Percentiles rank a stretch among this genome's conserved stretches.
Evolutionary conservation across 257 asterid species (phyloP).

Genomic region (Verbascum thapsus): DNA sequence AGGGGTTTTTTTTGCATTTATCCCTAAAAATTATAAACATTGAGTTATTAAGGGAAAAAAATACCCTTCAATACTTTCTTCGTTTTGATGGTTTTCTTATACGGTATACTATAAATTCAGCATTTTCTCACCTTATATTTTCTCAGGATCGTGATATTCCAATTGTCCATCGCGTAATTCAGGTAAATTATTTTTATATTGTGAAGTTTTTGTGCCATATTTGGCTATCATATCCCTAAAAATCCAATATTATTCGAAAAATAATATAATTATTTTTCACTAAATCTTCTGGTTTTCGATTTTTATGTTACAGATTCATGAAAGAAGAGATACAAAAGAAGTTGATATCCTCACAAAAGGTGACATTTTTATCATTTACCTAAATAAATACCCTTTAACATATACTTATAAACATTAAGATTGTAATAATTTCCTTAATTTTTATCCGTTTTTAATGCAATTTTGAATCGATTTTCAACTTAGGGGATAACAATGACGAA

Average conservation of each 20-base stretch:
- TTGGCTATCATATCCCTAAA: not conserved
- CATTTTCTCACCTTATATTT: not conserved
- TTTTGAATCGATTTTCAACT: constrained; percentile 8
- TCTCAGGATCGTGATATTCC: constrained; percentile 62
- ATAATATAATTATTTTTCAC: not conserved
- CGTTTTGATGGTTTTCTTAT: too few species aligned
- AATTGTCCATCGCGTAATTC: constrained; percentile 80
- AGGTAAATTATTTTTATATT: constrained; percentile 43
- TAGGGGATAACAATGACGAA: constrained; percentile 57
- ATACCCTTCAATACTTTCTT: too few species aligned
- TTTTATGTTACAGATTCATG: constrained; percentile 55
- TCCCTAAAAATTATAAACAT: too few species aligned
- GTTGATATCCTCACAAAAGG: constrained; percentile 81
- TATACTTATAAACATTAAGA: not conserved
- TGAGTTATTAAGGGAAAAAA: too few species aligned
- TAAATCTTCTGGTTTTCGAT: constrained; percentile 3
- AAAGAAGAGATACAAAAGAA: constrained; percentile 58
- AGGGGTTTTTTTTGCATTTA: too few species aligned
- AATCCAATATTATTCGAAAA: not conserved
- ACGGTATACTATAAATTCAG: too few species aligned
- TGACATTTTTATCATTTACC: constrained; percentile 19
- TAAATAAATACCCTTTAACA: constrained; percentile 1
- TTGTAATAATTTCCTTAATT: not conserved
- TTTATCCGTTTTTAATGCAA: not conserved
- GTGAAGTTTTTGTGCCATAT: not conserved